Evolutionary conservation across 176 grass and related monocot genomes (phyloP).

Genomic region (Raddia guianensis): DNA sequence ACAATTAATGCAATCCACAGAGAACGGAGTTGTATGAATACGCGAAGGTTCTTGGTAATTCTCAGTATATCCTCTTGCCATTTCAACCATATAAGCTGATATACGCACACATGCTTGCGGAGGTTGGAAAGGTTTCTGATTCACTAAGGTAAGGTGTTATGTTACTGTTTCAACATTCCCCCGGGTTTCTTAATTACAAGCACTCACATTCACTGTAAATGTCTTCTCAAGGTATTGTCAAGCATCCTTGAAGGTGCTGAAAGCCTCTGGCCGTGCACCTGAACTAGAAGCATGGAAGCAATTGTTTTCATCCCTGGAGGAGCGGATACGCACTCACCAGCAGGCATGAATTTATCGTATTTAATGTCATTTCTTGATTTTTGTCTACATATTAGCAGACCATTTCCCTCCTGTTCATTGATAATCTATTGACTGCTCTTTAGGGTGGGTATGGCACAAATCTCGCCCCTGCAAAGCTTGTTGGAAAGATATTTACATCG

Average conservation of each 20-base stretch:
- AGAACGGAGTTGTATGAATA: constrained; percentile 95
- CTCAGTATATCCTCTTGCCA: constrained; percentile 79
- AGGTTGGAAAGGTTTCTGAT: constrained; percentile 88
- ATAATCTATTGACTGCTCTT: background rate
- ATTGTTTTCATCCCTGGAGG: constrained; percentile 80
- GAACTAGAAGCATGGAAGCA: constrained; percentile 88
- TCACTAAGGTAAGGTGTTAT: constrained; percentile 65
- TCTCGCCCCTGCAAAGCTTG: constrained; percentile 78
- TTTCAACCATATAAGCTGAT: constrained; percentile 97
- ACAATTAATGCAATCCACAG: constrained; percentile 45
- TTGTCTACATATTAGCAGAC: background rate
- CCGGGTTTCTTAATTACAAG: constrained; percentile 12
- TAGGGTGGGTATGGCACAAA: constrained; percentile 90
- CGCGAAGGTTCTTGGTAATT: constrained; percentile 87
- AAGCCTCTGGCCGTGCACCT: constrained; percentile 67
- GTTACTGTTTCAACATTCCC: constrained; percentile 23
- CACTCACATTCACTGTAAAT: constrained; percentile 33
- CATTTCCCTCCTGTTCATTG: constrained; percentile 16
- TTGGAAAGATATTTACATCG: constrained; percentile 82
- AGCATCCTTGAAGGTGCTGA: constrained; percentile 79
- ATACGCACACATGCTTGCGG: constrained; percentile 95
- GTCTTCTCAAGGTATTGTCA: constrained; percentile 81
- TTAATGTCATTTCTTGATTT: constrained; percentile 8
- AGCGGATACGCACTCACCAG: constrained; percentile 83
- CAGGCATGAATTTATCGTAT: constrained; percentile 54